phyloP scores from a whole-genome alignment of 148 eudicot species.

The Silene latifolia region DNA sequence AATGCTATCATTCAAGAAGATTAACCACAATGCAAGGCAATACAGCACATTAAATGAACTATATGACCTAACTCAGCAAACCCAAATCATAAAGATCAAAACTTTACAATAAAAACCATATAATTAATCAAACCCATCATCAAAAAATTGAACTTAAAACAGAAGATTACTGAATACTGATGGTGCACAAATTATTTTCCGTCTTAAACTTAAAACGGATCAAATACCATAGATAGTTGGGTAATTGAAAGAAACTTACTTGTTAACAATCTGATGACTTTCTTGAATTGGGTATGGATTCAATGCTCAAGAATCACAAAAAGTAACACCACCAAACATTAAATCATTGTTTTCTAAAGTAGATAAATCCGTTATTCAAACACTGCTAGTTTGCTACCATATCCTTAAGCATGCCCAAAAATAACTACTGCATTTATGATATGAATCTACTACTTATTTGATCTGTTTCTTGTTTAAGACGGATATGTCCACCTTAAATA shows the following conservation, averaged over 20 bases:
- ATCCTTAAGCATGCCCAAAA: neutral
- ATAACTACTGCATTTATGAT: too few species aligned
- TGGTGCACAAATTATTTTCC: too few species aligned
- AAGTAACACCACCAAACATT: neutral
- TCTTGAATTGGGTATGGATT: neutral
- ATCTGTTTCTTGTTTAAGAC: too few species aligned
- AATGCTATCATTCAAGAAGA: too few species aligned
- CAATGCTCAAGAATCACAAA: conserved; percentile 9
- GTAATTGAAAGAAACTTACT: conserved; percentile 16
- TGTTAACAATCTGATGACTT: neutral
- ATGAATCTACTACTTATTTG: too few species aligned
- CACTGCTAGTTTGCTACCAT: neutral
- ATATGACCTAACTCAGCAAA: neutral
- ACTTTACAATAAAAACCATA: neutral
- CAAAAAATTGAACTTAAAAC: neutral
- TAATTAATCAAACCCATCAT: conserved; percentile 6
- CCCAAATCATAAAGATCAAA: conserved; percentile 14
- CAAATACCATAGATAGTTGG: too few species aligned
- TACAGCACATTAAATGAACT: neutral
- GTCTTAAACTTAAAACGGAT: too few species aligned
- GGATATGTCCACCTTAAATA: too few species aligned
- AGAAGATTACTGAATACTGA: neutral
- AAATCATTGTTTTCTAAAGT: too few species aligned
- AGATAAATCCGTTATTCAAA: neutral
- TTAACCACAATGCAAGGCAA: too few species aligned